A percentile compares a stretch with the other conserved stretches of the same genome.
These are phyloP conservation scores for Yamadazyma epiphylla DNA, from an alignment of 1,139 yeast genomes.

Conservation along the genomic window DNA sequence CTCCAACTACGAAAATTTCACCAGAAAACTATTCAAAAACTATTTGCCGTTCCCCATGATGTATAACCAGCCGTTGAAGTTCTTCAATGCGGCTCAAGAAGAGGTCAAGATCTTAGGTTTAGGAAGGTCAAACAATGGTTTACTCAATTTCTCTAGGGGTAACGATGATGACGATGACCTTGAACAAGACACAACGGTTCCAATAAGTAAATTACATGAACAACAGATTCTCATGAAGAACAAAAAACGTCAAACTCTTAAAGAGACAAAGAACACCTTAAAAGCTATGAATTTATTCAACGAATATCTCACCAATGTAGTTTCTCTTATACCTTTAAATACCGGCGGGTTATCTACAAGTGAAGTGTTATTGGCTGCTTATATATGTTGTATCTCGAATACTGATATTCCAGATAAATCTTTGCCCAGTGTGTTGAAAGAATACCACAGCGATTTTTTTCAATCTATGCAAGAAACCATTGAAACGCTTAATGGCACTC, in stretches of 20 bases:
- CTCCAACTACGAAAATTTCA: conserved; percentile 61
- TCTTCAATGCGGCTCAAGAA: conserved; percentile 46
- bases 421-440: conserved; percentile 13
- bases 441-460: conserved; percentile 2
- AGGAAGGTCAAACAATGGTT: conserved; percentile 24
- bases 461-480: conserved; percentile 1
- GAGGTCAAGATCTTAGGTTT: conserved; percentile 41
- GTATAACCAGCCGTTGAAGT: conserved; percentile 67
- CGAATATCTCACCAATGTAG: conserved; percentile 21
- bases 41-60: conserved; percentile 82
- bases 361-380: conserved; percentile 22
- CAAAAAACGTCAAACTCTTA: conserved; percentile 36
- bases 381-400: conserved; percentile 31
- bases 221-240: conserved; percentile 41
- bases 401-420: conserved; percentile 43
- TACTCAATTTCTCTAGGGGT: conserved; percentile 11
- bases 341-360: conserved; percentile 4
- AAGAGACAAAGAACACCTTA: conserved; percentile 51
- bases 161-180: conserved; percentile 14
- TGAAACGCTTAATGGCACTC: conserved; percentile 1
- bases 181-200: conserved; percentile 25
- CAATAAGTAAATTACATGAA: conserved; percentile 51
- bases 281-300: conserved; percentile 44
- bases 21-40: conserved; percentile 56
- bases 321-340: not conserved